phyloP scores from a whole-genome alignment of 2,329 filamentous ascomycete species.

The Chaetothyriales sp. region DNA sequence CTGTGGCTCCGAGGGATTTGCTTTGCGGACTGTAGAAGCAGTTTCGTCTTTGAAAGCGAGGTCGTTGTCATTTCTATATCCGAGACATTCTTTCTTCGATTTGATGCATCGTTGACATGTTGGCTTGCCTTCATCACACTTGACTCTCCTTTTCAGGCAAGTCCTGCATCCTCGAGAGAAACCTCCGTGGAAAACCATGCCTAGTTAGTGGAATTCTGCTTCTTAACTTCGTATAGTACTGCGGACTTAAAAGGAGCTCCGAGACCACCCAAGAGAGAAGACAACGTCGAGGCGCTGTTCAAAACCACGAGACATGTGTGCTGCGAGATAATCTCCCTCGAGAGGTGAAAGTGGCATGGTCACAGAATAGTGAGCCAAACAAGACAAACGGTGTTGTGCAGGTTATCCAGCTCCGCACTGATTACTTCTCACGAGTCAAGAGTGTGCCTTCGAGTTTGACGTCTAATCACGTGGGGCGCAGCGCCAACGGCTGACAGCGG shows the following conservation, averaged over 20 bases:
- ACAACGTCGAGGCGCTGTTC: neutral
- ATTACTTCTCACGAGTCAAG: neutral
- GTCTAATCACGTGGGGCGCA: neutral
- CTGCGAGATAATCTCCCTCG: neutral
- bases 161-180: constrained; percentile 1
- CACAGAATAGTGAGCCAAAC: neutral
- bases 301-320: neutral
- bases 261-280: too few relatives aligned
- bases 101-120: neutral
- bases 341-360: neutral
- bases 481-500: neutral
- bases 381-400: neutral
- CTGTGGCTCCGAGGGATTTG: neutral
- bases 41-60: neutral
- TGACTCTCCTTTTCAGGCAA: neutral
- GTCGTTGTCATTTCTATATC: neutral
- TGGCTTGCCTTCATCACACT: constrained; percentile 1
- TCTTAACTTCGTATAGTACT: too few relatives aligned
- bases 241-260: too few relatives aligned
- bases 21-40: neutral
- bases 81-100: constrained; percentile 1
- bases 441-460: neutral
- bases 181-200: constrained; percentile 1
- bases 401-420: too few relatives aligned
- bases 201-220: neutral